Evolutionary conservation across 164 flowering plant species (phyloP).

Genomic region (Vitis riparia): DNA sequence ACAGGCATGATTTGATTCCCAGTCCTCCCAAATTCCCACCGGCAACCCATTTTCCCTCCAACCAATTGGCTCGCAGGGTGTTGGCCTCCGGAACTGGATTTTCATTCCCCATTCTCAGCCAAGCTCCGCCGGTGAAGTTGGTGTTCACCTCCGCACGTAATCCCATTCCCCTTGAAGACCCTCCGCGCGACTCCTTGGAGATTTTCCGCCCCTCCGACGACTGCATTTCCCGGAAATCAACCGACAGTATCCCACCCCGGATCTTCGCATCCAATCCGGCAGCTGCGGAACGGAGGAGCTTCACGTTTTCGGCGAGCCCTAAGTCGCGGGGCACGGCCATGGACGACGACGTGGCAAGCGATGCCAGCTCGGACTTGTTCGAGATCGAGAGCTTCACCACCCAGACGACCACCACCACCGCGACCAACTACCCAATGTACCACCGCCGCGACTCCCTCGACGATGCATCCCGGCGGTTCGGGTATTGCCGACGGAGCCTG

Average conservation of each 20-base stretch:
- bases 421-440: conserved; percentile 27
- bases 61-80: conserved; percentile 16
- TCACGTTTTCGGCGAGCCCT: conserved; percentile 35
- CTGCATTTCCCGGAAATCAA: no score
- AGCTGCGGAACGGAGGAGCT: conserved; percentile 4
- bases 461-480: conserved; percentile 23
- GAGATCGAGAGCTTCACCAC: conserved; percentile 94
- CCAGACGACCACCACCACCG: conserved; percentile 27
- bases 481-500: conserved; percentile 26
- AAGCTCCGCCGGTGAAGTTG: conserved; percentile 6
- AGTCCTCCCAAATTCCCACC: conserved; percentile 15
- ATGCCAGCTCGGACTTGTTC: conserved; percentile 89
- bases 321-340: conserved; percentile 15
- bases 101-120: conserved; percentile 45
- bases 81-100: conserved; percentile 32
- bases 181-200: conserved; percentile 57
- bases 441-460: conserved; percentile 58
- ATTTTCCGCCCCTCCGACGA: conserved; percentile 39
- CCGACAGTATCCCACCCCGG: background rate
- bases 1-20: background rate
- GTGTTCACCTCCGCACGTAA: background rate
- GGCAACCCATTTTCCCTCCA: background rate
- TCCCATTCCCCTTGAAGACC: conserved; percentile 21
- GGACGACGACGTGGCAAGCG: conserved; percentile 70
- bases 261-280: background rate